Base-by-base conservation (phyloP, 129 eudicot species). In the Solidago caesia region DNA sequence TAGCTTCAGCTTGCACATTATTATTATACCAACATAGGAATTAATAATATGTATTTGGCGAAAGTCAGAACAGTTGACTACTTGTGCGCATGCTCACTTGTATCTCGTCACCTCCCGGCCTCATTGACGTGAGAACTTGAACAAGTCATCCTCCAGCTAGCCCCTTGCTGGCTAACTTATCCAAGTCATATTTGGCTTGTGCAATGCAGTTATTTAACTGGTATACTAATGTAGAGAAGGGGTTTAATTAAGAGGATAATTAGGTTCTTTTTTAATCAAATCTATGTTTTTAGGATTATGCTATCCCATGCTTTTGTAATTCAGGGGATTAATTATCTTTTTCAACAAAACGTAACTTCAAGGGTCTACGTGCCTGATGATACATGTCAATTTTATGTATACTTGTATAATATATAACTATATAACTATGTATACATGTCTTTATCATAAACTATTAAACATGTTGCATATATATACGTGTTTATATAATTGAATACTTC, bases 141-240 rank as follows among this genome's bases (percentile, higher is more conserved):
- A 66, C 75, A 55, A 62, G 70, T 79, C 83, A 73, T 73, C 77
- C 44, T 72, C 79, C 83, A 79, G 74, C 83, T 79, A 27, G 53
- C 57, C 39, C 79, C 57, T 73, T 79, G 41, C 70, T 79, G 79
- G 52, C 68, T 73, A 66, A 55, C 68, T 64, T 79, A 79, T 72
- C 78, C 27, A 29, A 51, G 3, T 51, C 55, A 15, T 79, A n/a
- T 29, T 77, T 62, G 29, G 44, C 25, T 44, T 33, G 46, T 51
- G 51, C 61, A 74, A 73, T 60, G 68, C 68, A 55, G 52, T 1
- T 71, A 33, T 1, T 33, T 33, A 71, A 55, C 75, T 71, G 64
- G 41, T 67, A 67, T 26, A 14, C 52, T 66, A 44, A 65, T 8
- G 52, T 27, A 11, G 27, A 56, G 27, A 55, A 26, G 29, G 61